Evolutionary conservation across 176 grass and related monocot genomes (phyloP).

Genomic region (Eleusine coracana): DNA sequence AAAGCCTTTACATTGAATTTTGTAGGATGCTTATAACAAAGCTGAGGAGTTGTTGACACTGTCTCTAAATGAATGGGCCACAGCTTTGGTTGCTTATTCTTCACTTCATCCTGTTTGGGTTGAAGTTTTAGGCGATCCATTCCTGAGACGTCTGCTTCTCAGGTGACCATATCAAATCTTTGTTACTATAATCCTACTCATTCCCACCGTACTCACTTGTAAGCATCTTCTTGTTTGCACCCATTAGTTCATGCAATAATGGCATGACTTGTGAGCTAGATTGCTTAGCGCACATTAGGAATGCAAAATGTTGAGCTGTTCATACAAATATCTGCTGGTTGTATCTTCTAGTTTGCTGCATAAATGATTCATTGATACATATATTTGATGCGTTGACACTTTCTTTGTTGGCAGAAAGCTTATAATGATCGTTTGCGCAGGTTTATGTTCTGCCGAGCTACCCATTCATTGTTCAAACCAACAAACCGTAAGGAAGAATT

Average conservation of each 20-base stretch:
- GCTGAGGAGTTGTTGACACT: conserved; percentile 72
- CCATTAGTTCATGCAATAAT: too few species aligned
- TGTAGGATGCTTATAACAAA: conserved; percentile 73
- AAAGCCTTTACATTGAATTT: conserved; percentile 26
- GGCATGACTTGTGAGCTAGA: background rate
- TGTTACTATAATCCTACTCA: conserved; percentile 3
- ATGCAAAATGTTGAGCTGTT: conserved; percentile 4
- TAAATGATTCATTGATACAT: conserved; percentile 2
- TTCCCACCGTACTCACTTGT: background rate
- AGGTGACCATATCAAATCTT: conserved; percentile 50
- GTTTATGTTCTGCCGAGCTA: conserved; percentile 86
- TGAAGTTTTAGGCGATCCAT: conserved; percentile 87
- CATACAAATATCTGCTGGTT: background rate
- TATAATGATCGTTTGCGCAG: conserved; percentile 49
- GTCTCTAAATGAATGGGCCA: conserved; percentile 75
- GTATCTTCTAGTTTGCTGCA: background rate
- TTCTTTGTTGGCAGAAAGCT: conserved; percentile 31
- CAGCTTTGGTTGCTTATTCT: conserved; percentile 56
- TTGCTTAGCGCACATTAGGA: conserved; percentile 3
- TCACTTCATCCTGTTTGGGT: conserved; percentile 82
- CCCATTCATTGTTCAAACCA: conserved; percentile 56
- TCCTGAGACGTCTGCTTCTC: conserved; percentile 82
- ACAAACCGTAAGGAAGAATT: conserved; percentile 52
- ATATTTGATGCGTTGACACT: background rate
- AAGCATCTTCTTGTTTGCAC: background rate